These are phyloP conservation scores for Lactarius indigo DNA, from an alignment of 768 basidiomycete genomes.

Conservation along the genomic window DNA sequence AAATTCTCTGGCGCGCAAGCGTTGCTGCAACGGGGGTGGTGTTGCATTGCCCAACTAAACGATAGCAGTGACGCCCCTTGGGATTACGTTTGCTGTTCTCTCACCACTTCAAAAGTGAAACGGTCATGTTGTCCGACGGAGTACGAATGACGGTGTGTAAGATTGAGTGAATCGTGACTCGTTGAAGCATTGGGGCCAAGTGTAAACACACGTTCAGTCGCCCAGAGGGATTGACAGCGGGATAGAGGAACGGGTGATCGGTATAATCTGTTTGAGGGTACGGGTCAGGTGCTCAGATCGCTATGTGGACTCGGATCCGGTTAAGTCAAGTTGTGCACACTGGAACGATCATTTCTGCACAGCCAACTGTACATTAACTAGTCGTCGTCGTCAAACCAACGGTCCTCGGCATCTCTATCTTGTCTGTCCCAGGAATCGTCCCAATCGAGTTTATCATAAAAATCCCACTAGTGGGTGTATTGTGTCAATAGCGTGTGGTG, in stretches of 20 bases:
- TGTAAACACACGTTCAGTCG: conserved; percentile 6
- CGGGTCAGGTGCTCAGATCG: background rate
- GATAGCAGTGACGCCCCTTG: background rate
- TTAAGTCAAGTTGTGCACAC: background rate
- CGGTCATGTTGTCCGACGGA: background rate
- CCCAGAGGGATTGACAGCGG: background rate
- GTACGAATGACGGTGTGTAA: background rate
- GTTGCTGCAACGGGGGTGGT: background rate
- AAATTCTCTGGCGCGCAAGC: background rate
- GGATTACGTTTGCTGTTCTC: background rate
- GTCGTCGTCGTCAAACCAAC: conserved; percentile 73
- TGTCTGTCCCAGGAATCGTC: conserved; percentile 62
- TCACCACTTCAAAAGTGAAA: background rate
- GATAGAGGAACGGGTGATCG: background rate
- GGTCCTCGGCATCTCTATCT: conserved; percentile 60
- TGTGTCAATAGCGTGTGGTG: background rate
- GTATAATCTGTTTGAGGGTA: background rate
- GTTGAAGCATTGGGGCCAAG: background rate
- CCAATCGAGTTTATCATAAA: conserved; percentile 76
- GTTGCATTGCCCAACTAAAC: background rate
- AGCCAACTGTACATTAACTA: background rate
- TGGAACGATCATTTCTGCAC: background rate
- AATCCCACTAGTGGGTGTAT: conserved; percentile 45
- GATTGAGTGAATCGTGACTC: background rate
- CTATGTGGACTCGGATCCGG: conserved; percentile 8